Evolutionary conservation across 164 flowering plant genomes (phyloP), one percentile per base, ranked within the genome.

Genomic region (Nymphaea colorata): DNA sequence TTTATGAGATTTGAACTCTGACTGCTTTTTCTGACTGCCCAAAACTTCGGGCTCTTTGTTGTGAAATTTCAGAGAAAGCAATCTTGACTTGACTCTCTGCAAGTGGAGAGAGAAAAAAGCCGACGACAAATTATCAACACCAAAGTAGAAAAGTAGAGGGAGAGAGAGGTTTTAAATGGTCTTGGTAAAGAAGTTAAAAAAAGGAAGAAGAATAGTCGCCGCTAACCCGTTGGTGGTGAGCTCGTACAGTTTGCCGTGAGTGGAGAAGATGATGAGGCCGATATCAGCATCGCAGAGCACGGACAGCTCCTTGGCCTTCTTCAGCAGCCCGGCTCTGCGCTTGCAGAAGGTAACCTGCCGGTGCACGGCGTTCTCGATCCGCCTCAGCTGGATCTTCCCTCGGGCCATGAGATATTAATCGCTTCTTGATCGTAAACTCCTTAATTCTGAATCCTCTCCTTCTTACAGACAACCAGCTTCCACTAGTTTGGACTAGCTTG

Each of bases 401-500:
- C 97, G 82, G 36, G 84, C 96, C 93, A 89, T 47, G 55, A 17
- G 5, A 18, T 18, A 63, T 25, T 1, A 25, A 25, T 25, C 36
- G 36, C 1, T 25, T 25, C 36, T 25, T 25, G 36, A 25, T 25
- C 36, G 36, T 25, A 25, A 25, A 25, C 36, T 25, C 1, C 36
- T 25, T 25, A 25, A 25, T 25, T 25, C 36, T 25, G 36, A 25
- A 25, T 25, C 36, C 36, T 25, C 1, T 25, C 36, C 36, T 25
- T 25, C 36, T 61, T 68, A 86, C 89, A 82, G 70, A 80, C 93
- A 87, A 86, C 89, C 36, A 25, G 36, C 93, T 79, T 78, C 90
- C 93, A 91, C 96, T 89, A 89, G 97, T 89, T 86, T 91, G 75
- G 55, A 91, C 97, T 89, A 91, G 97, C 97, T 87, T 87, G 93